phyloP scores from a whole-genome alignment of 768 basidiomycete genomes.

The Podaxis sp. region DNA sequence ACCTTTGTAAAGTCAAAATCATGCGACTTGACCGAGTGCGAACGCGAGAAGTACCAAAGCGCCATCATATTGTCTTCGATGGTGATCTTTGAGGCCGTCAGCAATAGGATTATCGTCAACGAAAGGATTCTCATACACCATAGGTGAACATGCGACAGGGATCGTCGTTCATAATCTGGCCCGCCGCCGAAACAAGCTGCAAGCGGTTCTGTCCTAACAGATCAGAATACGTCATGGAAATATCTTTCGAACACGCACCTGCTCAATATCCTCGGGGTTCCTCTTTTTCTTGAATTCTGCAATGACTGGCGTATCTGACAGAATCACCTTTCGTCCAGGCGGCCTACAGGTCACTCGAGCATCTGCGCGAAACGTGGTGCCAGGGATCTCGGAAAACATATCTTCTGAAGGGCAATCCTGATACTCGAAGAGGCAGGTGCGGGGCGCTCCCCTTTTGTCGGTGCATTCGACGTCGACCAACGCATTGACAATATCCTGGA shows the following conservation, averaged over 20 bases:
- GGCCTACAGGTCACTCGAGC: neutral
- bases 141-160: neutral
- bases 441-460: neutral
- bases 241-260: neutral
- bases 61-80: slow-evolving; percentile 5
- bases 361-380: neutral
- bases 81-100: neutral
- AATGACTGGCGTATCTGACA: neutral
- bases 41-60: slow-evolving; percentile 8
- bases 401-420: neutral
- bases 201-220: neutral
- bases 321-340: neutral
- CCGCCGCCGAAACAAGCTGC: neutral
- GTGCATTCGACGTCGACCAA: neutral
- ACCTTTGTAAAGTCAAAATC: slow-evolving; percentile 7
- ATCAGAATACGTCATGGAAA: neutral
- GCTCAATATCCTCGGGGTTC: no score
- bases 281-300: neutral
- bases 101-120: neutral
- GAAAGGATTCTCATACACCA: neutral
- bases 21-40: neutral
- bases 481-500: neutral
- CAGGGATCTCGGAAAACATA: neutral
- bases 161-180: slow-evolving; percentile 6
- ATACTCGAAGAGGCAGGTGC: neutral